phyloP scores from a whole-genome alignment of 225 moss, liverwort and hornwort genomes.

The Pseudoscleropodium purum region DNA sequence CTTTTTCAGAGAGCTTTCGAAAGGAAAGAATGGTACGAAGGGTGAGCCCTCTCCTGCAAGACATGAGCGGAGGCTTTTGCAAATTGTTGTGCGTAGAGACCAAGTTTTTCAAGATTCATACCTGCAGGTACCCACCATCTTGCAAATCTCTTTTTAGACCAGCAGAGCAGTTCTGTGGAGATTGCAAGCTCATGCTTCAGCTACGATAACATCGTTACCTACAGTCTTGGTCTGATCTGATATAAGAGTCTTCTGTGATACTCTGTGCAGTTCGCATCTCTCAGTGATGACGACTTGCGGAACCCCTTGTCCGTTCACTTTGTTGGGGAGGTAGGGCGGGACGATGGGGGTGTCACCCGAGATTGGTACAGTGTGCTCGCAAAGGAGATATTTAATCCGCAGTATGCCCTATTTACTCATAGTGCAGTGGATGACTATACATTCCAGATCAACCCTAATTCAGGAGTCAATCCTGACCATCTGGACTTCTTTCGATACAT shows the following conservation, averaged over 20 bases:
- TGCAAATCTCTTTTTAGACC: not conserved
- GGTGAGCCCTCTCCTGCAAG: constrained; percentile 81
- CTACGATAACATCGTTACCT: not conserved
- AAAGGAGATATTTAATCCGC: constrained; percentile 96
- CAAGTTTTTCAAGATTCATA: constrained; percentile 99
- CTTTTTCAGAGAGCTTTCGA: constrained; percentile 65
- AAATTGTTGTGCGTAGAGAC: constrained; percentile 96
- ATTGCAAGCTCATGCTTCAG: not conserved
- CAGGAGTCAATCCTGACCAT: constrained; percentile 95
- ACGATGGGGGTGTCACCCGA: constrained; percentile 96
- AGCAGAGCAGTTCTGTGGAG: not conserved
- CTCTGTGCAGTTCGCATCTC: constrained; percentile 82
- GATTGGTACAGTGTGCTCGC: constrained; percentile 99
- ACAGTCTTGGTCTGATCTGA: not conserved
- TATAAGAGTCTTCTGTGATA: constrained; percentile 15
- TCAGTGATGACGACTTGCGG: constrained; percentile 90
- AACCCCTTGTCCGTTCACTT: constrained; percentile 96
- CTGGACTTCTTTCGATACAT: constrained; percentile 96
- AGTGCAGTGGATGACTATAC: constrained; percentile 99
- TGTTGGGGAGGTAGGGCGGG: constrained; percentile 95
- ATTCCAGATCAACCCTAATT: constrained; percentile 94
- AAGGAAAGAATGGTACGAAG: constrained; percentile 87
- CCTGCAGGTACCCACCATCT: constrained; percentile 51
- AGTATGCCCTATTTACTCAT: constrained; percentile 88
- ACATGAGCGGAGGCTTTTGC: constrained; percentile 85